Conservation (phyloP, 306 rosid genomes). For the Leucaena leucocephala region DNA sequence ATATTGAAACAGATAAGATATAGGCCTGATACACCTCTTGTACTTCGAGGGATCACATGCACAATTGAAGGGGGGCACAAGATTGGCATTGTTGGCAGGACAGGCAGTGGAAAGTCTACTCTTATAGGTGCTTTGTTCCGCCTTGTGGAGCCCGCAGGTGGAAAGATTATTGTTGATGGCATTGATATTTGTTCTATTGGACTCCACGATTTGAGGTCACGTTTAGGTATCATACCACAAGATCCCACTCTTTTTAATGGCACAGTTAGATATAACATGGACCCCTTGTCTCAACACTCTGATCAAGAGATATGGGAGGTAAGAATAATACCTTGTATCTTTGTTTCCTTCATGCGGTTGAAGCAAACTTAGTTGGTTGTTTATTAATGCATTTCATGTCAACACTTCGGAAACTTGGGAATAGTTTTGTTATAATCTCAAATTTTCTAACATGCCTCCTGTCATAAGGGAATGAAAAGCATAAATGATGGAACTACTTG, state of each 20-base stretch:
- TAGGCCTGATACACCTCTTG: slow-evolving; percentile 68
- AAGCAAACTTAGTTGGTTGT: neutral
- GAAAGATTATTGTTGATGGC: slow-evolving; percentile 75
- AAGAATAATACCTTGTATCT: slow-evolving; percentile 26
- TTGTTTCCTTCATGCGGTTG: neutral
- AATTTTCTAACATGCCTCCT: no score
- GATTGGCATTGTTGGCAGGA: slow-evolving; percentile 83
- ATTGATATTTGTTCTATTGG: slow-evolving; percentile 78
- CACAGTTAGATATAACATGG: slow-evolving; percentile 83
- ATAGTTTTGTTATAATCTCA: no score
- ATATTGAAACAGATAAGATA: slow-evolving; percentile 65
- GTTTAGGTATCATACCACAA: slow-evolving; percentile 87
- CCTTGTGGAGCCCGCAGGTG: slow-evolving; percentile 77
- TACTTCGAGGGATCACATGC: slow-evolving; percentile 83
- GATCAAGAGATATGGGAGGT: slow-evolving; percentile 94
- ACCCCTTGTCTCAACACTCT: slow-evolving; percentile 73
- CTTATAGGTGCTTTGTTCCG: slow-evolving; percentile 84
- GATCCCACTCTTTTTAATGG: slow-evolving; percentile 91
- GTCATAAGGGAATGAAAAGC: no score
- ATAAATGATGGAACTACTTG: no score
- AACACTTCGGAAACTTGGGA: no score
- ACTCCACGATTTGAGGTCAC: slow-evolving; percentile 85
- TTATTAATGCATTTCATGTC: no score
- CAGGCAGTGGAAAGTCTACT: slow-evolving; percentile 92
- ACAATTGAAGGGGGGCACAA: slow-evolving; percentile 81